Evolutionary conservation across 345 rosid genomes (phyloP).

Genomic region (Populus euphratica): DNA sequence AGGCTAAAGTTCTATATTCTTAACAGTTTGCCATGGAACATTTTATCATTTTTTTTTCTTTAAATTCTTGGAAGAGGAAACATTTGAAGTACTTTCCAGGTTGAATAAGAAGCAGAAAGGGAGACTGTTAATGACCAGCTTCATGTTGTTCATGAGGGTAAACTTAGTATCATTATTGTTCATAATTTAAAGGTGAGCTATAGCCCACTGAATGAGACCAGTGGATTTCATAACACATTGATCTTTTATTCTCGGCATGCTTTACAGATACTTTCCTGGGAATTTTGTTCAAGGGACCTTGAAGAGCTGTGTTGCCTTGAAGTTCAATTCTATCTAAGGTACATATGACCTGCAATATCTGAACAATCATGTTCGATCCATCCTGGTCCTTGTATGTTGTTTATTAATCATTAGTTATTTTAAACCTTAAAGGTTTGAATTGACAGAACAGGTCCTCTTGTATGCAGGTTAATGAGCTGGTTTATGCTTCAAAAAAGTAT

Average conservation of each 20-base stretch:
- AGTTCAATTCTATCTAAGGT: not conserved
- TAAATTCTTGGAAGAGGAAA: conserved; percentile 30
- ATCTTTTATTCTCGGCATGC: not conserved
- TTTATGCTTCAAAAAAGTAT: not conserved
- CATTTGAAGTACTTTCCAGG: conserved; percentile 44
- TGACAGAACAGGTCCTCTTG: not conserved
- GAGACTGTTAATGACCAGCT: conserved; percentile 44
- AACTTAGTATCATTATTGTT: conserved; percentile 38
- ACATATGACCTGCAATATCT: not conserved
- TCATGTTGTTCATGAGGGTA: conserved; percentile 46
- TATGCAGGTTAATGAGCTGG: not conserved
- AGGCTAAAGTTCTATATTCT: too few relatives aligned
- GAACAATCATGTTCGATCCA: not conserved
- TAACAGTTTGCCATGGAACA: too few relatives aligned
- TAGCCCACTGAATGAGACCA: not conserved
- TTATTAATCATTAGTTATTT: not conserved
- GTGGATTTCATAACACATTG: not conserved
- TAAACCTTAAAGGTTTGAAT: not conserved
- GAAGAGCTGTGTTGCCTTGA: conserved; percentile 1
- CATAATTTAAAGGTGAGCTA: conserved; percentile 40
- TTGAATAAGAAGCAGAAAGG: conserved; percentile 43
- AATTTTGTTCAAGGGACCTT: not conserved
- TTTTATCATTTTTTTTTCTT: not conserved
- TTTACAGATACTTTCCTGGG: not conserved
- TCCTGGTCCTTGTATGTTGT: not conserved